Base-by-base conservation (phyloP, 768 basidiomycete species). In the Gelatoporia subvermispora region DNA sequence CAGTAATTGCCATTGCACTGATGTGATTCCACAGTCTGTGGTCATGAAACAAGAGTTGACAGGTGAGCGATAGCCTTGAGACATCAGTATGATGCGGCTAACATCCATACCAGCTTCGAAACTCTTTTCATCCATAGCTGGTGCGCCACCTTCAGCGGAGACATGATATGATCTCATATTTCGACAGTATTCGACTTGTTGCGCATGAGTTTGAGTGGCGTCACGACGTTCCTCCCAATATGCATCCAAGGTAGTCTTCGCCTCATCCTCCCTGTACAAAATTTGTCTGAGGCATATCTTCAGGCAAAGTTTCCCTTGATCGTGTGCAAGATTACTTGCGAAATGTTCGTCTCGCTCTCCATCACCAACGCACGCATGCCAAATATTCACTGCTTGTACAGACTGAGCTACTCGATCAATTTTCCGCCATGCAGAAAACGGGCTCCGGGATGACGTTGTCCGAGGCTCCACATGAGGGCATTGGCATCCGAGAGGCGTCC, bases 261-360 rank as follows among this genome's bases (percentile, higher is more conserved):
- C 21, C 20, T 11, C 17, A 23, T 56, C 66, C 31, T 54, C 71
- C 41, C n/a, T 18, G 4, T 36, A 4, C 17, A 24, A 23, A 9
- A 18, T 21, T 37, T 8, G 17, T 41, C 21, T 41, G 20, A 10
- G n/a, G n/a, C n/a, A n/a, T n/a, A n/a, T 49, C 51, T 42, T 24
- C 42, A 54, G 60, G 53, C 41, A 68, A 68, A 50, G 73, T 76
- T 7, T 70, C 72, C 3, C 37, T 75, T 1, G 60, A 67, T 41
- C 69, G 73, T 25, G 53, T 75, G 31, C 62, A 70, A 50, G 63
- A 66, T 18, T 76, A 74, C 63, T 53, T 74, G 38, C 44, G 61
- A n/a, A 59, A 66, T 17, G 62, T 63, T 35, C 5, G 50, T 37
- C 15, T 22, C 16, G 22, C 37, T 23, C 9, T 35, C 11, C 36